Base-by-base conservation (phyloP, 768 basidiomycete genomes). In the Tricholoma saponaceum region DNA sequence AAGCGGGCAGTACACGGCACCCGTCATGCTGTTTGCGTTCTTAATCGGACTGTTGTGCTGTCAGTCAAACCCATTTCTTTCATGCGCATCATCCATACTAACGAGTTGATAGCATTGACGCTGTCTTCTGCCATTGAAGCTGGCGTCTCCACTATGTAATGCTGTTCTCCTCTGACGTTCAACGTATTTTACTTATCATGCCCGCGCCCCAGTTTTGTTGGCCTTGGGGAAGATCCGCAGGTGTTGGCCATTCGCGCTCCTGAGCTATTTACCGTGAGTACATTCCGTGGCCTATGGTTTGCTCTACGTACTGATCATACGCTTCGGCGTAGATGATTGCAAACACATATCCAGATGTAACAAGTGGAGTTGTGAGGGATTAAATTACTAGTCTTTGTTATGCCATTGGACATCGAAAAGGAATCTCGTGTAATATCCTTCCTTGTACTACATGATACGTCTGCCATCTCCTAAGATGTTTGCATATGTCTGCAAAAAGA, bases 81-180 rank as follows among this genome's bases (percentile, higher is more conserved):
- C 46, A 9, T 13, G 33, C 23, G 23, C 22, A 25, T 37, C 22
- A 13, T 53, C 33, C 56, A 60, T 57, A 55, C 28, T 60, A 41
- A 23, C 43, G 10, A 52, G 32, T 28, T 28, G 50, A 20, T 59
- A 89, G 87, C 83, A 14, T 69, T 88, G 59, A 89, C 88, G 5
- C 72, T 90, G 59, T 82, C 83, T 2, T 85, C 86, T 12, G 84
- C 87, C 3, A 84, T 92, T 62, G 90, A 93, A 66, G 90, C 90
- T 13, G 92, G 91, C 51, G 91, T 94, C 1, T 92, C 90, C 2
- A 93, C 91, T 1, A 92, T 93, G 84, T 90, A 69, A 60, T 81
- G 25, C 5, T 26, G 14, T 28, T 30, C 8, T 41, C 28, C 20
- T 26, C 23, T 66, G 20, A 30, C 20, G 41, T 18, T 41, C 33